Evolutionary conservation across 1,139 yeast species (phyloP), one percentile per base, ranked within the genome.

Genomic region (Suhomyces chickasaworum): DNA sequence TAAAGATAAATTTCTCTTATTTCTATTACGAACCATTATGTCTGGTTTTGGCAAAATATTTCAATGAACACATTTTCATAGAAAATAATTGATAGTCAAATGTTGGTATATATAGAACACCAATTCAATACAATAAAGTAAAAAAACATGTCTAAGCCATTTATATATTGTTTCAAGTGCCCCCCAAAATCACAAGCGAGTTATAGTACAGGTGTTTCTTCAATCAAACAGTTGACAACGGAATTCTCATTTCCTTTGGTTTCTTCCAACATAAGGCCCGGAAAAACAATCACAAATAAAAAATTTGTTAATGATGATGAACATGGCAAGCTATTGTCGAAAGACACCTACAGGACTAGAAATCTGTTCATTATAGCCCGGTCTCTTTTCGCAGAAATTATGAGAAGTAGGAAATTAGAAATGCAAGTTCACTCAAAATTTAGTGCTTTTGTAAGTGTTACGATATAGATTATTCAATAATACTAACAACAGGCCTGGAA

Each of bases 281-380:
- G 37, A 4, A 33, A 10, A 7, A 12, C 20, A 7, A 10, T 33
- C 22, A 18, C 13, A 13, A 18, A 33, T 6, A 33, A 33, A 13
- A 17, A 10, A 16, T 33, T 33, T 12, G 20, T 33, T 12, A 18
- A 33, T 33, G 18, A 16, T 27, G 12, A 5, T 12, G 31, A 27
- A 27, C 6, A 27, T 7, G 31, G 10, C 5, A 27, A 27, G 10
- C 12, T 21, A 8, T 21, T 21, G 15, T 27, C 12, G 6, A 27
- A 17, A 25, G 37, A 39, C 32, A 31, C 42, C 2, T 54, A 47
- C 43, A 46, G 64, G n/a, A 51, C 63, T 4, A 51, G 65, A 42
- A 63, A 61, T 40, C 53, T 53, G 37, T 61, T 56, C 37, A 57
- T 61, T 4, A 55, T 58, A 18, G 65, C 64, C 10, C 46, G 66